Conservation (phyloP, 2,329 filamentous ascomycete genomes). For the Penicillium sclerotigenum region DNA sequence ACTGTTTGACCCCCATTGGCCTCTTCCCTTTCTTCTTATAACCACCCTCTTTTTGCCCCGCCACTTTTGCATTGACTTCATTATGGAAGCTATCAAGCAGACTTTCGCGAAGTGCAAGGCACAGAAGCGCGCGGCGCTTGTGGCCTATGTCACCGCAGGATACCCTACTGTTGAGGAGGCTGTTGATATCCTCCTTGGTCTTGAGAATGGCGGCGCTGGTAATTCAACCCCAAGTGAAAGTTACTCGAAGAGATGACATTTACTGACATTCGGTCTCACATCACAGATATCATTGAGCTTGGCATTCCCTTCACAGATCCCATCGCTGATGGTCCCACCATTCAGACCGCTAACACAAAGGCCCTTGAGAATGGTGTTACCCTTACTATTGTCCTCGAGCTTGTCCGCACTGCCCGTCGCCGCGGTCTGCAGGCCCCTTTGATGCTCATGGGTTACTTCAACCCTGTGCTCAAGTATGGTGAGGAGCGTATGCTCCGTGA, state of each 20-base stretch:
- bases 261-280: constrained; percentile 14
- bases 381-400: constrained; percentile 72
- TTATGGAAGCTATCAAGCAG: constrained; percentile 54
- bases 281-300: constrained; percentile 84
- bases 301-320: constrained; percentile 97
- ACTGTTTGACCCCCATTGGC: constrained; percentile 7
- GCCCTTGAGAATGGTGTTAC: constrained; percentile 87
- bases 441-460: constrained; percentile 98
- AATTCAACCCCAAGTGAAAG: constrained; percentile 27
- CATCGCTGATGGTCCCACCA: constrained; percentile 95
- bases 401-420: constrained; percentile 76
- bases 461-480: constrained; percentile 89
- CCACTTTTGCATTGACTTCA: constrained; percentile 9
- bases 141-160: constrained; percentile 94
- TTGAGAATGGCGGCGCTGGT: constrained; percentile 93
- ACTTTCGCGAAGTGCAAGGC: constrained; percentile 58
- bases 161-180: constrained; percentile 81
- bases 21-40: background rate
- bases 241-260: background rate
- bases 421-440: constrained; percentile 77
- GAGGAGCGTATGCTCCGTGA: constrained; percentile 85
- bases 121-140: constrained; percentile 70
- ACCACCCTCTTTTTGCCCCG: constrained; percentile 11
- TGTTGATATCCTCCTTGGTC: constrained; percentile 75
- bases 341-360: constrained; percentile 90